Base-by-base conservation (phyloP, 495 filamentous ascomycete genomes). In the Aspergillus ostianus region DNA sequence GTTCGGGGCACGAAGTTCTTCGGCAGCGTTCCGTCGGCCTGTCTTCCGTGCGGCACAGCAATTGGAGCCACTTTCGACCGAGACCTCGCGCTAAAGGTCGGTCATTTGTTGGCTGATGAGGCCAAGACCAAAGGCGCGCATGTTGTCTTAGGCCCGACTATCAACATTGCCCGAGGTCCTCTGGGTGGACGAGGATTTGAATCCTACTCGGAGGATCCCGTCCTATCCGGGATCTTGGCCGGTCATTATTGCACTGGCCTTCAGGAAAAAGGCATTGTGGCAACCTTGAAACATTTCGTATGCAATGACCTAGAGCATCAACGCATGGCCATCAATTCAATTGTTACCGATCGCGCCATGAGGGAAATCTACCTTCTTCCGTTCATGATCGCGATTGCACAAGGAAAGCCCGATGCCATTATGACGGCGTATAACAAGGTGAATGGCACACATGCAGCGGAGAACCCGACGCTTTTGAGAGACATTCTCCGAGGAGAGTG, bases 391-490 rank as follows among this genome's bases (percentile, higher is more conserved):
- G 88, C 85, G 6, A 76, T 90, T 44, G 69, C 80, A 3, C 79
- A 84, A 20, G 71, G 76, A 1, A 70, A 80, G 30, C 86, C 87
- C 1, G 79, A 75, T 36, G 82, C 84, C 1, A 75, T 91, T 36
- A 92, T 93, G 90, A 88, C 85, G 26, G 79, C 83, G 32, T 93
- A 92, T 62, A 91, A 90, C 57, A 84, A 86, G 51, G 78, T 92
- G 29, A 91, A 92, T 68, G 90, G 89, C 0, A 73, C 73, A 3
- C 88, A 89, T 65, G 86, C 84, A 17, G 83, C 82, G 62, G 86
- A 88, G 72, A 88, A 85, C 57, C 68, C 74, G 3, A 70, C 75
- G 23, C 60, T 89, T 2, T 61, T 92, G 4, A 75, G 81, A 26
- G 74, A 82, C 27, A 82, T 91, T 26, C 67, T 93, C 44, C 80